These are phyloP conservation scores for Cymodocea nodosa DNA, from an alignment of 116 monocot species.

Conservation along the genomic window DNA sequence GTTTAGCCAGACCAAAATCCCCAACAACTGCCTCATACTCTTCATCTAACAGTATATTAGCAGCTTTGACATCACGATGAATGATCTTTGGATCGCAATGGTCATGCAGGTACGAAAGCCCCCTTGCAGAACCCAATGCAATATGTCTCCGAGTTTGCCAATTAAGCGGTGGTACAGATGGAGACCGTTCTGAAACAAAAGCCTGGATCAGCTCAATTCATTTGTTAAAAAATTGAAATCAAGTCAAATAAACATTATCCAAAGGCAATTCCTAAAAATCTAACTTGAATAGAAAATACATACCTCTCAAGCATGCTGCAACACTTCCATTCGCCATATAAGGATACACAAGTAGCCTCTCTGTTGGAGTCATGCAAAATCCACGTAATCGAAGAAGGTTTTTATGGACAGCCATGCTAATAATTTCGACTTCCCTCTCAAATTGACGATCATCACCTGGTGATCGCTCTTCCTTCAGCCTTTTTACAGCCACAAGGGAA, in stretches of 20 bases:
- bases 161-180: constrained; percentile 46
- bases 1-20: constrained; percentile 70
- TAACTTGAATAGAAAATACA: not conserved
- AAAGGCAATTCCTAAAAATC: too few relatives aligned
- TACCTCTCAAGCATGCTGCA: constrained; percentile 81
- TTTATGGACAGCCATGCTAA: constrained; percentile 75
- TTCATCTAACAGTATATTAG: constrained; percentile 71
- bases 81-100: constrained; percentile 81
- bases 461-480: constrained; percentile 77
- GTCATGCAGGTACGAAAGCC: constrained; percentile 69
- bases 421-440: constrained; percentile 82
- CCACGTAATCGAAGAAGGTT: constrained; percentile 65
- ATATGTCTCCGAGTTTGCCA: constrained; percentile 50
- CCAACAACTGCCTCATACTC: constrained; percentile 78
- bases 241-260: too few relatives aligned
- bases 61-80: constrained; percentile 81
- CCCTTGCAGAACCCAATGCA: constrained; percentile 67
- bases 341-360: constrained; percentile 72
- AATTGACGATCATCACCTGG: constrained; percentile 77
- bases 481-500: constrained; percentile 77
- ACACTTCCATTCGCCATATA: constrained; percentile 89
- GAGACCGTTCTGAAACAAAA: constrained; percentile 29
- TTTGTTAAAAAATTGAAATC: not conserved
- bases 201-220: too few relatives aligned
- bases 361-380: constrained; percentile 81